phyloP scores from a whole-genome alignment of 2,329 filamentous ascomycete genomes.

The Colletotrichum coccodes region DNA sequence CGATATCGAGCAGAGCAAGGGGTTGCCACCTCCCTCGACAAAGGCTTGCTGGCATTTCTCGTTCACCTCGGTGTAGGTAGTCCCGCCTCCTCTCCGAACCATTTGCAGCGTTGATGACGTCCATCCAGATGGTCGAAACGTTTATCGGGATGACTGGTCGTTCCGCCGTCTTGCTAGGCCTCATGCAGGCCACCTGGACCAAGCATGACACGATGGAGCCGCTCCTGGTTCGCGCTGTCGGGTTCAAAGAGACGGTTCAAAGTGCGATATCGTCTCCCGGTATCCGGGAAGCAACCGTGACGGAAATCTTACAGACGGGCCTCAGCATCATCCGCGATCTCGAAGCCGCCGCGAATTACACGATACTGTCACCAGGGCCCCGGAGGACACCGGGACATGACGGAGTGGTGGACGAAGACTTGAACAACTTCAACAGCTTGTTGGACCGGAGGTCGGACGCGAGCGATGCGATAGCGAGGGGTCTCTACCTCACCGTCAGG shows the following conservation, averaged over 20 bases:
- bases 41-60: not conserved
- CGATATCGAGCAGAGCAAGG: conserved; percentile 24
- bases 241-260: not conserved
- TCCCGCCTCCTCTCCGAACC: not conserved
- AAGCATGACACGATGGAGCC: not conserved
- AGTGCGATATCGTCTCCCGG: not conserved
- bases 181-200: not conserved
- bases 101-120: too few relatives aligned
- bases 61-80: conserved; percentile 4
- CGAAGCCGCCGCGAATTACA: conserved; percentile 15
- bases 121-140: conserved; percentile 7
- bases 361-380: not conserved
- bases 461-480: conserved; percentile 30
- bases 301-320: not conserved
- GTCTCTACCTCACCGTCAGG: conserved; percentile 17
- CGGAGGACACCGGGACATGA: not conserved
- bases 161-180: not conserved
- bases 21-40: conserved; percentile 13
- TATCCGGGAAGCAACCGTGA: not conserved
- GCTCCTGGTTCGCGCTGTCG: conserved; percentile 9
- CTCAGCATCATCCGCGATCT: conserved; percentile 22
- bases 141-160: conserved; percentile 2
- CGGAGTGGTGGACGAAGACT: not conserved
- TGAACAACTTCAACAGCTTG: conserved; percentile 12
- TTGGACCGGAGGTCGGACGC: conserved; percentile 32